Evolutionary conservation across 139 green algal species (phyloP).

Genomic region (Chlorella ohadii): DNA sequence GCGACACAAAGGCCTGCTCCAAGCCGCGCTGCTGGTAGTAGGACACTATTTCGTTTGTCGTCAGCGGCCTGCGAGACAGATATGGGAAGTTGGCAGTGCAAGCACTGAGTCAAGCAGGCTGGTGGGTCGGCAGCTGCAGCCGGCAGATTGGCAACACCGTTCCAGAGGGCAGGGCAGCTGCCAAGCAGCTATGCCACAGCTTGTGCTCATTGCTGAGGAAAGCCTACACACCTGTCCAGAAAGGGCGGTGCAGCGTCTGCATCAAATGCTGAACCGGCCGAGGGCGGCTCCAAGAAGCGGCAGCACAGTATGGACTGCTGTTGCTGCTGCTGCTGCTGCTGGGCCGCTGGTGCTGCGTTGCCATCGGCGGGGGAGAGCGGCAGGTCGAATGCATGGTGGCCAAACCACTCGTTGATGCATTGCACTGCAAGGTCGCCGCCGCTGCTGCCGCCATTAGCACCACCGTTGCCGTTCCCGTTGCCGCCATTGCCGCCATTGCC

Average conservation of each 20-base stretch:
- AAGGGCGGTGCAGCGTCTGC: neutral
- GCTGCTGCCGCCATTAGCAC: neutral
- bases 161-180: too few species aligned
- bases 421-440: neutral
- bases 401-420: conserved; percentile 8
- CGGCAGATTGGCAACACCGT: too few species aligned
- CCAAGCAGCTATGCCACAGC: too few species aligned
- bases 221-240: neutral
- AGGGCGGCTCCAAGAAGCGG: conserved; percentile 1
- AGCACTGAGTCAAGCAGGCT: too few species aligned
- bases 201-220: too few species aligned
- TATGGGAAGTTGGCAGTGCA: neutral
- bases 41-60: neutral
- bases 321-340: neutral
- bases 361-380: neutral
- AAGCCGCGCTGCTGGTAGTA: neutral
- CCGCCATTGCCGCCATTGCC: neutral
- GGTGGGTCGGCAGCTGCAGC: too few species aligned
- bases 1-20: neutral
- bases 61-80: neutral
- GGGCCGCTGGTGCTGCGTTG: neutral
- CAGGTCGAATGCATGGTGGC: neutral
- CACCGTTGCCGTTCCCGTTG: neutral
- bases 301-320: conserved; percentile 19
- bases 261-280: neutral